Evolutionary conservation across 495 filamentous ascomycete genomes (phyloP), one percentile per base, ranked within the genome.

Genomic region (Melanomma pulvis-pyrius): DNA sequence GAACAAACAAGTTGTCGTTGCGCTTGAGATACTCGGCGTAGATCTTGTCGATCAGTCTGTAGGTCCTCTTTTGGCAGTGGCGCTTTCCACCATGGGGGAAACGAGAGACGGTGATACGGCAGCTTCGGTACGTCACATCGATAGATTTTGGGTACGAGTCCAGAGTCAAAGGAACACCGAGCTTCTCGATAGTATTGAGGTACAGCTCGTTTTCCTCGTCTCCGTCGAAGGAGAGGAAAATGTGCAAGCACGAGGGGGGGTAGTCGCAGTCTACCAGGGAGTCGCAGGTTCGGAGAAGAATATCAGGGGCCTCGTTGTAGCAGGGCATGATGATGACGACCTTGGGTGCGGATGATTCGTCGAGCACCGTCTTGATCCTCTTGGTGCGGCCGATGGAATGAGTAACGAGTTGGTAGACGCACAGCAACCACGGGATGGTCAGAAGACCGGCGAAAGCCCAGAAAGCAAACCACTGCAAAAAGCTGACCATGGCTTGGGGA

Each of bases 241-340:
- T 88, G 75, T 98, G 94, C 48, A 98, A 89, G 75, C 94, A 98
- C 9, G 89, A 88, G 11, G 92, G 85, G 22, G 94, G 94, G 70
- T 98, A 98, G 61, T 97, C 93, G 79, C 92, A 96, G 68, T 93
- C 88, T 24, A 97, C 93, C 13, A 97, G 88, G 0, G 93, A 97
- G 75, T 97, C 88, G 54, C 97, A 84, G 2, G 94, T 96, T 30
- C 91, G 90, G 54, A 98, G 81, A 64, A 98, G 78, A n/a, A 96
- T 81, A 0, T 88, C 88, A 1, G 93, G 90, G 8, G 90, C 87
- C 76, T 98, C 94, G 74, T 96, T 96, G 79, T 96, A 98, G 70
- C 92, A 94, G 2, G 94, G 94, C 92, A 98, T 97, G 47, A 98
- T 89, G 59, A 98, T 92, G 46, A 98, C 93, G 7, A 96, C 92